A percentile compares a stretch with the other conserved stretches of the same genome.
These are phyloP conservation scores for Conidiobolus incongruus DNA, from an alignment of 371 early-diverging fungal species.

Conservation along the genomic window DNA sequence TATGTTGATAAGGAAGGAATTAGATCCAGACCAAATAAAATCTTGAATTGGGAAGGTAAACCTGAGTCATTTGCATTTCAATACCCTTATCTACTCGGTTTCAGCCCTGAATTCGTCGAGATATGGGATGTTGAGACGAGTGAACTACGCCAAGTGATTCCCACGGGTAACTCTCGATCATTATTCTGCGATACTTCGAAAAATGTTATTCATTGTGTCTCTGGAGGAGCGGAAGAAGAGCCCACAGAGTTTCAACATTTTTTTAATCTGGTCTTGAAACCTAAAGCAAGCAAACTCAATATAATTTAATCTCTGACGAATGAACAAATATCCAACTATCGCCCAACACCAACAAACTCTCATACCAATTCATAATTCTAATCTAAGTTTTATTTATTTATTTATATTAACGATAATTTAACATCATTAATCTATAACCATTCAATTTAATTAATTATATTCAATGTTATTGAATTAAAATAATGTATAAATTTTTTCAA, in stretches of 20 bases:
- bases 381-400: no score
- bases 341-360: no score
- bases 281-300: background rate
- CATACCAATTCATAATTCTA: no score
- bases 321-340: no score
- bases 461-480: no score
- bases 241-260: background rate
- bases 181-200: slow-evolving; percentile 18
- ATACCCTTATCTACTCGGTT: slow-evolving; percentile 71
- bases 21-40: slow-evolving; percentile 40
- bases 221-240: background rate
- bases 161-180: slow-evolving; percentile 30
- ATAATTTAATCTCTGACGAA: no score
- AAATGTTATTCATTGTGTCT: slow-evolving; percentile 5
- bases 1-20: slow-evolving; percentile 72
- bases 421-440: no score
- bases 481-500: no score
- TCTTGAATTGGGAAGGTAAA: slow-evolving; percentile 50
- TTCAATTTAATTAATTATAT: no score
- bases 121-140: slow-evolving; percentile 65
- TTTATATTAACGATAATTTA: no score
- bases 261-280: background rate
- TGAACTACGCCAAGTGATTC: slow-evolving; percentile 32
- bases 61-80: slow-evolving; percentile 52
- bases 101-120: slow-evolving; percentile 74